A percentile compares a stretch with the other conserved stretches of the same genome.
These are phyloP conservation scores for Toxicodendron radicans DNA, from an alignment of 345 rosid species.

Conservation along the genomic window DNA sequence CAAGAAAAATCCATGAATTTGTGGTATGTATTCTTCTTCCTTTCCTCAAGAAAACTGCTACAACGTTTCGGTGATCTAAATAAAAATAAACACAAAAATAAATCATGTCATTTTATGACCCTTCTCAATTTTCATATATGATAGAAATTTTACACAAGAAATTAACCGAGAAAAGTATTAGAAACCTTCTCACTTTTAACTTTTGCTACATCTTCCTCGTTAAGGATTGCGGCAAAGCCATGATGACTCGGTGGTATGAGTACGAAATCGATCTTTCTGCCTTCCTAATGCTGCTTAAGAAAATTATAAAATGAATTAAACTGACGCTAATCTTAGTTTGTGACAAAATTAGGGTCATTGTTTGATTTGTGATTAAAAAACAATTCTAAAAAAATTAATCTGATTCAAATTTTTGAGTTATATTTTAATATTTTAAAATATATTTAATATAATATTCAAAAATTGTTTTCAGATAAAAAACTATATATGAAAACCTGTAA, in stretches of 20 bases:
- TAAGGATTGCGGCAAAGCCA: slow-evolving; percentile 37
- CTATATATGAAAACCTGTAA: no score
- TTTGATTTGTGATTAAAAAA: neutral
- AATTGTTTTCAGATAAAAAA: no score
- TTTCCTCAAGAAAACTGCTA: slow-evolving; percentile 58
- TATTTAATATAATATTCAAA: no score
- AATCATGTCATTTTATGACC: no score
- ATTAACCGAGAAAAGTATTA: no score
- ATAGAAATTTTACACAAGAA: no score
- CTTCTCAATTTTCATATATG: no score
- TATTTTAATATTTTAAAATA: no score
- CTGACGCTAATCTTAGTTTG: no score
- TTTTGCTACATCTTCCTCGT: slow-evolving; percentile 29
- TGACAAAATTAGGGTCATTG: no score
- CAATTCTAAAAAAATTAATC: no score
- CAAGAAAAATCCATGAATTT: slow-evolving; percentile 66
- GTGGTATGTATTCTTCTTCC: slow-evolving; percentile 57
- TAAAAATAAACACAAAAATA: neutral
- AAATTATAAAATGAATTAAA: neutral
- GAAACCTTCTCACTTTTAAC: slow-evolving; percentile 25
- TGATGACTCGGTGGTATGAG: slow-evolving; percentile 32
- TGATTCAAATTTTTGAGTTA: no score
- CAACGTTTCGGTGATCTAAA: slow-evolving; percentile 57
- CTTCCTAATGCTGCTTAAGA: slow-evolving; percentile 13
- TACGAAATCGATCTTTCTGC: slow-evolving; percentile 25